Percentiles rank a stretch among this genome's conserved stretches.
These are phyloP conservation scores for Ramaria rubella DNA, from an alignment of 768 basidiomycete species.

Conservation along the genomic window DNA sequence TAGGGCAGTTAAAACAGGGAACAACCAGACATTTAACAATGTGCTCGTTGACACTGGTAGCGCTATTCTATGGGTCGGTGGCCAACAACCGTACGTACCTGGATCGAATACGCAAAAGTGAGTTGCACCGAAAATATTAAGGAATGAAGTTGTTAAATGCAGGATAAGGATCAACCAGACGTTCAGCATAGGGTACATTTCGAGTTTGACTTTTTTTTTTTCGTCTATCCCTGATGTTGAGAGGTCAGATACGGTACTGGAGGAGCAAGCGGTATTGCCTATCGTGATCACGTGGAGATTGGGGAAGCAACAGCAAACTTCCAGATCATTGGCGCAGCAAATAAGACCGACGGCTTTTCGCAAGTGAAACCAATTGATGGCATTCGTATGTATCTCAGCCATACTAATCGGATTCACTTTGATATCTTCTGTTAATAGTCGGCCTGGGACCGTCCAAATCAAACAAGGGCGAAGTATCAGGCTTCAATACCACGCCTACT, in stretches of 20 bases:
- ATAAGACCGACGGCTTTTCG: neutral
- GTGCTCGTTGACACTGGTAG: conserved; percentile 3
- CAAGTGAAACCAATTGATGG: neutral
- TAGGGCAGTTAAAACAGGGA: neutral
- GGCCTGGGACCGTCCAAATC: neutral
- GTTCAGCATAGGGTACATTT: neutral
- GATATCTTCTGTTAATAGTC: neutral
- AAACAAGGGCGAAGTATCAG: conserved; percentile 1
- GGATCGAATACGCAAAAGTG: neutral
- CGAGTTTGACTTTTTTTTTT: no score
- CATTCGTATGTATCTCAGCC: neutral
- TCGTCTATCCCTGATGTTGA: no score
- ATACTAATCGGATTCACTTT: neutral
- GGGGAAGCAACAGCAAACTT: neutral
- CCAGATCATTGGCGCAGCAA: neutral
- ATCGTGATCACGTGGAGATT: neutral
- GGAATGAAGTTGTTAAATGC: no score
- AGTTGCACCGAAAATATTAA: no score
- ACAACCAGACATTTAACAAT: neutral
- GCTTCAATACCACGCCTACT: no score
- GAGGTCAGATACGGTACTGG: conserved; percentile 1
- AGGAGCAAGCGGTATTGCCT: neutral
- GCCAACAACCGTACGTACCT: neutral
- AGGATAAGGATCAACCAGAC: no score
- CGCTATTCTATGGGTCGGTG: conserved; percentile 1